These are phyloP conservation scores for Hypoxylon fragiforme DNA, from an alignment of 495 filamentous ascomycete genomes.

Conservation along the genomic window DNA sequence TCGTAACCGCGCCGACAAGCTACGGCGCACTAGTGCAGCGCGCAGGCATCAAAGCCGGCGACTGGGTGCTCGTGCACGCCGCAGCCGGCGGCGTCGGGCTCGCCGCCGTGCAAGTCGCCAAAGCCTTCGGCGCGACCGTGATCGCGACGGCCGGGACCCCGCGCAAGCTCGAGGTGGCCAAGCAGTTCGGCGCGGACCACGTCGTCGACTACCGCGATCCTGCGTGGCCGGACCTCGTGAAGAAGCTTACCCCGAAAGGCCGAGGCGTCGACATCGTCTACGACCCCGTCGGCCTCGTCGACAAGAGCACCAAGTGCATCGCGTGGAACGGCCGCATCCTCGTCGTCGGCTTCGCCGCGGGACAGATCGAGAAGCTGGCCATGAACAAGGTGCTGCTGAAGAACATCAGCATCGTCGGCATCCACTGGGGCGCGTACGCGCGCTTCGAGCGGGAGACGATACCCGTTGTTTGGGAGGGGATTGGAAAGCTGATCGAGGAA, in stretches of 20 bases:
- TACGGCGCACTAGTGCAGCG: conserved; percentile 83
- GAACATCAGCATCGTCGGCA: conserved; percentile 86
- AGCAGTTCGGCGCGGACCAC: conserved; percentile 80
- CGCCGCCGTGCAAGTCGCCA: conserved; percentile 90
- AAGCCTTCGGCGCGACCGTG: conserved; percentile 85
- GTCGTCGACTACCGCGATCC: conserved; percentile 71
- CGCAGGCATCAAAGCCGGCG: conserved; percentile 74
- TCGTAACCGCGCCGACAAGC: conserved; percentile 88
- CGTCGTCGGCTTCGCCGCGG: conserved; percentile 89
- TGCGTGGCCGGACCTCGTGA: conserved; percentile 78
- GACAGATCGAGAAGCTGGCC: conserved; percentile 86
- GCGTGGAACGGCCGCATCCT: conserved; percentile 88
- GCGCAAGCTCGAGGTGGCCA: conserved; percentile 78
- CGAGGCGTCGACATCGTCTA: conserved; percentile 83
- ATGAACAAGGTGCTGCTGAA: conserved; percentile 91
- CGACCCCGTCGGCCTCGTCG: conserved; percentile 84
- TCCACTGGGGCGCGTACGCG: conserved; percentile 90
- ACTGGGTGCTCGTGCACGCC: conserved; percentile 89
- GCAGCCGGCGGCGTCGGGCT: conserved; percentile 91
- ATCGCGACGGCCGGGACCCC: conserved; percentile 82
- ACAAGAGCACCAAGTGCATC: conserved; percentile 80
- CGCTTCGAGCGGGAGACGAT: conserved; percentile 72
- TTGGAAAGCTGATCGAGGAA: conserved; percentile 73
- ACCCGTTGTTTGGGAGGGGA: conserved; percentile 74
- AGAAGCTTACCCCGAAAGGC: conserved; percentile 69